A percentile compares a stretch with the other conserved stretches of the same genome.
phyloP scores from a whole-genome alignment of 169 alveolate species.

The Plasmodium coatneyi region DNA sequence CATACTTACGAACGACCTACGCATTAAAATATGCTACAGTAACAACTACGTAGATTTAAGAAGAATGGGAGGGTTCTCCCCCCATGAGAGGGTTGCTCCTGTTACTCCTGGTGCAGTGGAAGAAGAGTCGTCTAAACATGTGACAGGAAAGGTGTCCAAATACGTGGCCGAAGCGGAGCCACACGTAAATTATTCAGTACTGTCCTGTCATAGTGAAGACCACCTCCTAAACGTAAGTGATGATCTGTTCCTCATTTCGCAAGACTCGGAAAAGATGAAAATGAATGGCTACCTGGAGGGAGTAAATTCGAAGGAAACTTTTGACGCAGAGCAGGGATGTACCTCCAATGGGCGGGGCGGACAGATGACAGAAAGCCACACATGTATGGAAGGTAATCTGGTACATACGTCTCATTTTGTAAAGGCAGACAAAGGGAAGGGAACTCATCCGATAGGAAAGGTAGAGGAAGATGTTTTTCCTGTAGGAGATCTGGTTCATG shows the following conservation, averaged over 20 bases:
- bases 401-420: neutral
- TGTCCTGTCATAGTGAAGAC: neutral
- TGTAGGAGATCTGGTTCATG: neutral
- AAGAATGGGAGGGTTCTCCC: neutral
- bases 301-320: neutral
- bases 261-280: conserved; percentile 54
- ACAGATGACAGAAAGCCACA: neutral
- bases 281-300: neutral
- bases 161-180: neutral
- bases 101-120: neutral
- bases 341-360: neutral
- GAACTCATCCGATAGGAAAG: neutral
- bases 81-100: neutral
- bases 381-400: neutral
- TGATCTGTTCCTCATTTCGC: conserved; percentile 49
- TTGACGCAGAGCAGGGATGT: neutral
- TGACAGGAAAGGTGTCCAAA: neutral
- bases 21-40: conserved; percentile 52
- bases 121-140: neutral
- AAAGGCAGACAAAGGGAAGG: neutral
- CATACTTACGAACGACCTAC: conserved; percentile 35
- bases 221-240: conserved; percentile 20
- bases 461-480: neutral
- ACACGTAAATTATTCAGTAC: neutral
- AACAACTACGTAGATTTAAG: conserved; percentile 38